Evolutionary conservation across 1,284 basidiomycete species (phyloP).

Genomic region (Thecaphora frezii): DNA sequence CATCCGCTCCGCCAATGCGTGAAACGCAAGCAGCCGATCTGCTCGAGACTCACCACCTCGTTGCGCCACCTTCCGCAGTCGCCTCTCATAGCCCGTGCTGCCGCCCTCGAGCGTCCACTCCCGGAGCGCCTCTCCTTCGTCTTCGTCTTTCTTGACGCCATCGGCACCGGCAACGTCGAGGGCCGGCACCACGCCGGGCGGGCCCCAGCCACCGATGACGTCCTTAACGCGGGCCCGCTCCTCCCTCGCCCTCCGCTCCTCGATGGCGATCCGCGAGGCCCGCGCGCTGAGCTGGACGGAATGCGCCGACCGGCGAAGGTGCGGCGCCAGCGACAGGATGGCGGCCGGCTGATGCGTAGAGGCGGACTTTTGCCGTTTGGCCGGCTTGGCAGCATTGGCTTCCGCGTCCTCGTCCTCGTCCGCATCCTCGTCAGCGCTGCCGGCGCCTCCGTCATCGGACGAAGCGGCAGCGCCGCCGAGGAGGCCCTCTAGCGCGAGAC

Average conservation of each 20-base stretch:
- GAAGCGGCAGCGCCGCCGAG: constrained; percentile 30
- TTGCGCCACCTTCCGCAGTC: constrained; percentile 54
- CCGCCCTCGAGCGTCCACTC: constrained; percentile 45
- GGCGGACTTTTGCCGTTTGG: constrained; percentile 6
- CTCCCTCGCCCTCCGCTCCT: constrained; percentile 45
- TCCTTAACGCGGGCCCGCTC: constrained; percentile 53
- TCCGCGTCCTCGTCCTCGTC: constrained; percentile 5
- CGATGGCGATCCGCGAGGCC: constrained; percentile 49
- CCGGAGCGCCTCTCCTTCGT: constrained; percentile 18
- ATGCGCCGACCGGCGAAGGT: constrained; percentile 45
- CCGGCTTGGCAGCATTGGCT: background rate
- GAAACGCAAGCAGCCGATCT: too few species aligned
- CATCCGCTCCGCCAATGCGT: too few species aligned
- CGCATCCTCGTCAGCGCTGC: constrained; percentile 3
- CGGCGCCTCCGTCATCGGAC: constrained; percentile 13
- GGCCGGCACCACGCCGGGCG: constrained; percentile 44
- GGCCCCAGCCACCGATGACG: constrained; percentile 56
- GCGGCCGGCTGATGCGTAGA: constrained; percentile 10
- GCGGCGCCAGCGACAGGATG: constrained; percentile 55
- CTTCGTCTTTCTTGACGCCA: constrained; percentile 8
- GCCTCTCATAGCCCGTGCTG: constrained; percentile 46
- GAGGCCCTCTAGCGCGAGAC: constrained; percentile 44
- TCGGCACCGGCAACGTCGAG: constrained; percentile 8
- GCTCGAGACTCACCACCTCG: constrained; percentile 46
- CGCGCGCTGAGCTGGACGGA: constrained; percentile 46